Evolutionary conservation across 805 yeast genomes (phyloP), one percentile per base, ranked within the genome.

Genomic region (Ogataea ganodermae): DNA sequence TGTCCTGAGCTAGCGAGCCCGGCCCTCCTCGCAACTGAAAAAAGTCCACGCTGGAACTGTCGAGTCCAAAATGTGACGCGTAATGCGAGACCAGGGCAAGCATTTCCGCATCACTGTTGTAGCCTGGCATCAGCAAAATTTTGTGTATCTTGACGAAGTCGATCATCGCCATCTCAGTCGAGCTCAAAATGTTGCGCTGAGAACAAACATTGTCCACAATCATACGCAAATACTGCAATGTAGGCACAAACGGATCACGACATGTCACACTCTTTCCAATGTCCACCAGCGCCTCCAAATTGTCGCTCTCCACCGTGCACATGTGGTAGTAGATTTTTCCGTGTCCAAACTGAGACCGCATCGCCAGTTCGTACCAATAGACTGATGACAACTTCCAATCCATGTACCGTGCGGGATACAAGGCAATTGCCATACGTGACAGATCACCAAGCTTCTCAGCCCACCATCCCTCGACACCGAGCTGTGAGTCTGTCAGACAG

Each of bases 321-420:
- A 85, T 84, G 62, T 89, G 96, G 59, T 89, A 89, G 59, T 88
- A 89, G 16, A 88, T 77, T 62, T 89, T 86, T 2, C 96, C 96
- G 58, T 84, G 90, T 2, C 94, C 91, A 59, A 83, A 87, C 52
- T 83, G 81, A 13, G 86, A 78, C 55, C 79, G 78, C 79, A 86
- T 78, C 3, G 95, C 83, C 22, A 80, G 73, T 21, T 80, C 73
- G 59, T 89, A 89, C 96, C 96, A 89, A 62, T 81, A 81, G 63
- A 86, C 90, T 1, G 95, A 85, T 48, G 89, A 78, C 16, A 83
- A 66, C 62, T 87, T 86, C 96, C 96, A 89, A 65, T 89, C 96
- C 53, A 87, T 86, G 61, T 79, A 84, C 42, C 85, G 78, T 1
- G 90, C 83, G 6, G 90, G 84, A 58, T 86, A 87, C 35, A 88